These are phyloP conservation scores for Pleurotus sapidus DNA, from an alignment of 768 basidiomycete genomes.

Conservation along the genomic window DNA sequence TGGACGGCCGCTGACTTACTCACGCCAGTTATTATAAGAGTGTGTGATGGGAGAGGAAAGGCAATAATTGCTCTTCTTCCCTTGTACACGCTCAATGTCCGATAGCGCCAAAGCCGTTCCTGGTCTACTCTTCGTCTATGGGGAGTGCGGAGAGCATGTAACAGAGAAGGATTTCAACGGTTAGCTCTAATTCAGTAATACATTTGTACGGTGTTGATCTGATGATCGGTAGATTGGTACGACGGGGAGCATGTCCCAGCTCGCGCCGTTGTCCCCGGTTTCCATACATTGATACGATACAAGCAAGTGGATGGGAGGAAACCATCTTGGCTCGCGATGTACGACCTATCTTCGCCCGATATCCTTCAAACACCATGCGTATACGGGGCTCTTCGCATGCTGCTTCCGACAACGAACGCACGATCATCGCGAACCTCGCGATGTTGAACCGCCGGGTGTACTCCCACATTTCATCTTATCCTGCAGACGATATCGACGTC, in stretches of 20 bases:
- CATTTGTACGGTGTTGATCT: background rate
- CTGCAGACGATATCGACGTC: constrained; percentile 4
- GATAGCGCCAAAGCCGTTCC: background rate
- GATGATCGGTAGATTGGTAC: constrained; percentile 26
- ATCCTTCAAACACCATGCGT: constrained; percentile 20
- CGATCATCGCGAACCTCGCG: constrained; percentile 19
- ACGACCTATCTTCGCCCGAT: constrained; percentile 21
- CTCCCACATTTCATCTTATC: constrained; percentile 12
- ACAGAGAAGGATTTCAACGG: constrained; percentile 27
- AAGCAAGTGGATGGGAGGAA: constrained; percentile 20
- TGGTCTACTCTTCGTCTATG: constrained; percentile 26
- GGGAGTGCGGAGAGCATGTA: constrained; percentile 22
- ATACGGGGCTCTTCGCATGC: constrained; percentile 16
- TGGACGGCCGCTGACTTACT: too few relatives aligned
- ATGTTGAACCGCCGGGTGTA: constrained; percentile 24
- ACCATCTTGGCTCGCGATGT: constrained; percentile 28
- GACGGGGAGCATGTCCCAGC: constrained; percentile 28
- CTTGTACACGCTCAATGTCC: background rate
- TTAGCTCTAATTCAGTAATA: constrained; percentile 1
- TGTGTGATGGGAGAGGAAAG: too few relatives aligned
- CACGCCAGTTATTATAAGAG: too few relatives aligned
- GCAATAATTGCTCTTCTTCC: too few relatives aligned
- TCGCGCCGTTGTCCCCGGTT: constrained; percentile 23
- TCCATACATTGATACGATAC: constrained; percentile 25
- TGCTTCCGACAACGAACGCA: constrained; percentile 22